Base-by-base conservation (phyloP, 768 basidiomycete genomes). In the Kondoa malvinella region DNA sequence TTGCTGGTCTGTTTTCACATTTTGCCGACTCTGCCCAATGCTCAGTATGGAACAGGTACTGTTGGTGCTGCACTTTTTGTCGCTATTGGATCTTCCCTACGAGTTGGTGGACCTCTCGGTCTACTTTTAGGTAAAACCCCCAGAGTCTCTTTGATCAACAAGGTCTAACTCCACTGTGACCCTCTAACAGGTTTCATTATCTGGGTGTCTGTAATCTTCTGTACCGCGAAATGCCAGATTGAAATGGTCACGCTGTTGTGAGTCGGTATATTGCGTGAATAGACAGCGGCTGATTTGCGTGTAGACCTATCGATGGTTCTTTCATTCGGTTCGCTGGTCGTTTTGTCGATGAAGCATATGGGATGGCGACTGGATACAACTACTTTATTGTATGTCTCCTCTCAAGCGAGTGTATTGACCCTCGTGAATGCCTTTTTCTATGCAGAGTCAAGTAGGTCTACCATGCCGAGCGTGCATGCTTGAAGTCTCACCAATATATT, bases 301-400 rank as follows among this genome's bases (percentile, higher is more conserved):
- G 57, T 25, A 34, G 66, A 16, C 68, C 68, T 2, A n/a, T 69
- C 16, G 68, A 69, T 58, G 68, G 68, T 4, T 69, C 68, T 12
- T 69, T 69, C 67, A 69, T 69, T 40, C 32, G 64, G 4, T 68
- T 68, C 56, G 68, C 68, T 67, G 68, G 68, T 59, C 25, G 30
- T 14, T 69, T 69, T 64, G 68, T 69, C 15, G 66, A 67, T 60
- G 68, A 69, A 50, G 34, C 68, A 25, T 69, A 64, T 33, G 68
- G 68, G 21, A 59, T 69, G 57, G 65, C 65, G 15, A 64, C 68
- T 26, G 68, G 68, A 2, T 69, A 69, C 65, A 69, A 69, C 63
- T 69, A 65, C 29, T 27, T 29, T 29, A 16, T 64, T 29, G 17
- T 33, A 60, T 4, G 58, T 8, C 29, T 60, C 15, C 26, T 8